Base-by-base conservation (phyloP, 768 basidiomycete genomes). In the Suillus placidus region DNA sequence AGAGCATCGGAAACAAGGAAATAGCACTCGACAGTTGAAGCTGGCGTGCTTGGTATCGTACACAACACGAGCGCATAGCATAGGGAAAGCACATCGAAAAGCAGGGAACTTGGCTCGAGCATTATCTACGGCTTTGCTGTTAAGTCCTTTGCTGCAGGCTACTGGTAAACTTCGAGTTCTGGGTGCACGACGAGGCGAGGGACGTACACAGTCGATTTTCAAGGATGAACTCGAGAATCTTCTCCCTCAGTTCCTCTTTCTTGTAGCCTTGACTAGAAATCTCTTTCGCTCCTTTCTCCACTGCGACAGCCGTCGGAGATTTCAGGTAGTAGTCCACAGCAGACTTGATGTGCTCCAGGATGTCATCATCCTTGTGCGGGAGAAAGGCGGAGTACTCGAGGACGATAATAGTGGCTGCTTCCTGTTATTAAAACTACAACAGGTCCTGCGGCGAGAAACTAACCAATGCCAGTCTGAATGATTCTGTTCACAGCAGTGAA, bases 271-370 rank as follows among this genome's bases (percentile, higher is more conserved):
- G 26, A 52, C 26, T 0, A 30, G 51, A 16, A 16, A 52, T 52
- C 3, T 30, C 51, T 8, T 16, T 18, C 6, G 7, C 26, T 14
- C 3, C 51, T 30, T 52, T 8, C 14, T 18, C 26, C 51, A 16
- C 51, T 16, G 6, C 26, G 14, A 16, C 51, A 52, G 51, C 49
- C 3, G 26, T 26, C 7, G 26, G 26, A 30, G 49, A 51, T 4
- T 30, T 26, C 14, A 51, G 26, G 26, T 51, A 51, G 14, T 51
- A 30, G 26, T 52, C 26, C 7, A 52, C 26, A 2, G 26, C 51
- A 30, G 26, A 30, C 51, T 30, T 0, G 1, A 30, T 1, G 3
- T 0, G 1, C 26, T 8, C 7, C 12, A 13, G n/a, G n/a, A n/a
- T n/a, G 4, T 13, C 3, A 14, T 30, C 5, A 13, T 3, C 8